Evolutionary conservation across 192 early-diverging fungal genomes (phyloP), one percentile per base, ranked within the genome.

Genomic region (Backusella morwellensis): DNA sequence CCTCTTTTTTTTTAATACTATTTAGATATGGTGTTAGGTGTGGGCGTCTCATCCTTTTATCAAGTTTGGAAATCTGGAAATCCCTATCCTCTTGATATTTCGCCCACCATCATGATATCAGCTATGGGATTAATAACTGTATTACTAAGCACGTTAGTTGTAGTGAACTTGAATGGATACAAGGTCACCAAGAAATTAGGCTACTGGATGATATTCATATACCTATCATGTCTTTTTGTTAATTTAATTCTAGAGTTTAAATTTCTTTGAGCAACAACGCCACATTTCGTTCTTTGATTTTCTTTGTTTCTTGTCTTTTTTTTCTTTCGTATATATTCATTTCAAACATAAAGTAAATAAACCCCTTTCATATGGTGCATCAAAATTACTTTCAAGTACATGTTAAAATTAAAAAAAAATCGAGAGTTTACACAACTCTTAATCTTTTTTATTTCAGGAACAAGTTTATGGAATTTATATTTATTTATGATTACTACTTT

Each of bases 11-110:
- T 32, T 56, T 35, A 6, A 15, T 74, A 32, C 42, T 35, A 21
- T 50, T 68, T 70, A 92, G 90, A 94, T 59, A 86, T 96, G 66
- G 82, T 97, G 34, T 86, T 97, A 15, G 96, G 96, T 17, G 86
- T 97, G 8, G 96, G 96, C 26, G 83, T 95, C 17, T 89, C 92
- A 63, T 92, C 90, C 1, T 86, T 86, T 40, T 89, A 88, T 38
- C 82, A 83, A 71, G 85, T 88, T n/a, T 38, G 85, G 8, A 85
- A 83, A 34, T 84, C 82, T n/a, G 83, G 86, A 23, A 75, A 76
- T 21, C 74, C 83, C 8, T 89, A 90, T 68, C 77, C 77, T 12
- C 76, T 95, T 19, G 78, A 88, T 19, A 78, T 92, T 15, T 90
- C 91, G 15, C 89, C 92, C 19, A 91, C 92, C 0, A 84, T 95